These are phyloP conservation scores for Fragosphaeria purpurea DNA, from an alignment of 2,329 filamentous ascomycete genomes.

Conservation along the genomic window DNA sequence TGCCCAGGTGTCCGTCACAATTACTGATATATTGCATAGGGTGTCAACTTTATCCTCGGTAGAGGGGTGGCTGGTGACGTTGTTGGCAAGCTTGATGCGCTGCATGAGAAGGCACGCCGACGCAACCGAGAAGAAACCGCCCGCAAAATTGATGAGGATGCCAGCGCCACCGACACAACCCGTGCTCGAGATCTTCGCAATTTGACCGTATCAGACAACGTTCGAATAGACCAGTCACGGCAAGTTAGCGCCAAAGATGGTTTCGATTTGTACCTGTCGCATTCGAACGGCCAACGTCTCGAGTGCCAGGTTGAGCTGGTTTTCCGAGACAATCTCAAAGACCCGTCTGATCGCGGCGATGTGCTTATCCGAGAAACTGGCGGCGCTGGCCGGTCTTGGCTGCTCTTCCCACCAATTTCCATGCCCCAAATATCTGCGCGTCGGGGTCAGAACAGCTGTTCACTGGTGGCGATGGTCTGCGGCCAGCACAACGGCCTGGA, in stretches of 20 bases:
- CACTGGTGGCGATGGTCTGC: conserved; percentile 80
- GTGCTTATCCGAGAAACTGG: conserved; percentile 90
- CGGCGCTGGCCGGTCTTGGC: conserved; percentile 56
- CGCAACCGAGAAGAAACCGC: conserved; percentile 56
- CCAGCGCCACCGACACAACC: conserved; percentile 70
- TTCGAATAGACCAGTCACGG: conserved; percentile 63
- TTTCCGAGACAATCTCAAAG: conserved; percentile 67
- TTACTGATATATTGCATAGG: conserved; percentile 29
- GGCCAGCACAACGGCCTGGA: conserved; percentile 45
- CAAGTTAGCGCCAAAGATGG: conserved; percentile 85
- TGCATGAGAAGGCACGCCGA: conserved; percentile 68
- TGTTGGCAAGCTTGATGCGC: conserved; percentile 53
- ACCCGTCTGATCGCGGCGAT: conserved; percentile 61
- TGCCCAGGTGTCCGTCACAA: too few species aligned
- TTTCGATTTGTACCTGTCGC: conserved; percentile 74
- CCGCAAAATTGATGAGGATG: conserved; percentile 72
- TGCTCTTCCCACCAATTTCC: conserved; percentile 85
- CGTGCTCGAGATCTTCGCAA: conserved; percentile 71
- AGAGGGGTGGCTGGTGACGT: conserved; percentile 46
- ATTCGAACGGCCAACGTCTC: conserved; percentile 83
- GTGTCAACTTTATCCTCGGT: conserved; percentile 48
- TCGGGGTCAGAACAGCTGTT: conserved; percentile 56
- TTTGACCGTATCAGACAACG: conserved; percentile 57
- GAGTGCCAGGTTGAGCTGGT: conserved; percentile 84
- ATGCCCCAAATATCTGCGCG: conserved; percentile 67